Conservation (phyloP, 2,329 filamentous ascomycete species). For the Sclerotinia sclerotiorum region DNA sequence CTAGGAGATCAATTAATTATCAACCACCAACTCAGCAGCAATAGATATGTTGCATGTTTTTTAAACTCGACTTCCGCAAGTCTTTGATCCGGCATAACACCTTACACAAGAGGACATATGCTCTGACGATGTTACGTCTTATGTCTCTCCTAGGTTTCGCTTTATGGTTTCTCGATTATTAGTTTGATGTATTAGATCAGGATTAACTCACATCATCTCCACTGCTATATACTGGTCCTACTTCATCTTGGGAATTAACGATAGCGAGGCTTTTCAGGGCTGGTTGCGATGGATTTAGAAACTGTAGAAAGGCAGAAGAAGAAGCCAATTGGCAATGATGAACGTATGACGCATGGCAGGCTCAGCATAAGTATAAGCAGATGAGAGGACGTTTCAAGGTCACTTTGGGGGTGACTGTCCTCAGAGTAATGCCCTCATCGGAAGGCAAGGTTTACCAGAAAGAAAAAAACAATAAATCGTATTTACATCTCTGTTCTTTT, state of each 20-base stretch:
- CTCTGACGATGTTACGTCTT: constrained; percentile 41
- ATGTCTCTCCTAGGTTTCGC: constrained; percentile 37
- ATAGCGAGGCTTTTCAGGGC: constrained; percentile 15
- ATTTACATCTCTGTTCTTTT: background rate
- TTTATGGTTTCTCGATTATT: constrained; percentile 32
- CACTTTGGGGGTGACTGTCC: background rate
- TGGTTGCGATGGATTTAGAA: constrained; percentile 4
- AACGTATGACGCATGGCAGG: constrained; percentile 1
- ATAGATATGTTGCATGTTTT: constrained; percentile 21
- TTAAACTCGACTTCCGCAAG: constrained; percentile 32
- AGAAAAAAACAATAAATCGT: background rate
- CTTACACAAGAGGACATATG: constrained; percentile 31
- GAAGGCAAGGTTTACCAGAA: background rate
- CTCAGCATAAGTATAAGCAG: constrained; percentile 7
- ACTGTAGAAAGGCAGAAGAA: constrained; percentile 3
- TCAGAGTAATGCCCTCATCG: background rate
- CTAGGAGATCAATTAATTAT: constrained; percentile 39
- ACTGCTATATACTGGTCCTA: constrained; percentile 24
- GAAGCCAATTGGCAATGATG: background rate
- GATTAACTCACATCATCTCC: constrained; percentile 35
- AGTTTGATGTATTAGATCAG: constrained; percentile 39
- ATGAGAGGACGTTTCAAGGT: background rate
- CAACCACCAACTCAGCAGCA: constrained; percentile 35
- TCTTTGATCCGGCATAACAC: constrained; percentile 34
- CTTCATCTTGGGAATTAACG: constrained; percentile 17